Percentiles rank a stretch among this genome's conserved stretches.
phyloP scores from a whole-genome alignment of 805 yeast genomes.

The Candida yuanshanica region DNA sequence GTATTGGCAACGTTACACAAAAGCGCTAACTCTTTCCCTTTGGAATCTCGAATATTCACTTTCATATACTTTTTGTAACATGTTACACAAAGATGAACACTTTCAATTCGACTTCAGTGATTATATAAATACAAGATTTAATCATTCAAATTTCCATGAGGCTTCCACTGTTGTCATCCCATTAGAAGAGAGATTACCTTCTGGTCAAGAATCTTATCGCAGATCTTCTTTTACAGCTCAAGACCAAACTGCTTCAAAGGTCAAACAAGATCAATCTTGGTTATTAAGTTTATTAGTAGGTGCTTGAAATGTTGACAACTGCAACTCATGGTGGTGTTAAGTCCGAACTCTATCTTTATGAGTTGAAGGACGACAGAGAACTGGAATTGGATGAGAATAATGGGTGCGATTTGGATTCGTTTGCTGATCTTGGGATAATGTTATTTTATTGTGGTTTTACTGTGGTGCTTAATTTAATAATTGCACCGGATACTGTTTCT shows the following conservation, averaged over 20 bases:
- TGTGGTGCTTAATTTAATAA: neutral
- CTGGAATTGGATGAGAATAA: neutral
- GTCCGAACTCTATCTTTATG: neutral
- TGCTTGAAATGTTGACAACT: conserved; percentile 7
- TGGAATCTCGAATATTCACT: neutral
- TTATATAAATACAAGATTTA: conserved; percentile 17
- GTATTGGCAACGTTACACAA: neutral
- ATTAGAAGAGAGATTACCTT: neutral
- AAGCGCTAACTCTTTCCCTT: neutral
- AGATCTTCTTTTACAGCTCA: neutral
- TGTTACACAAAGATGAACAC: conserved; percentile 19
- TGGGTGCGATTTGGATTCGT: neutral
- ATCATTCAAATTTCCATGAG: conserved; percentile 5
- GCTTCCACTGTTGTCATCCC: neutral
- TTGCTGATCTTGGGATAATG: neutral
- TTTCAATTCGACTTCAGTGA: conserved; percentile 14
- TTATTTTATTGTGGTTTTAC: neutral
- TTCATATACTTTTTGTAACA: neutral
- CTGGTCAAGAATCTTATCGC: neutral
- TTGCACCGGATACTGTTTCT: neutral
- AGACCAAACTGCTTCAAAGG: conserved; percentile 5
- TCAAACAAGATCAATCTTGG: conserved; percentile 23
- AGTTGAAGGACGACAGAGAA: neutral
- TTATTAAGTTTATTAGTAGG: conserved; percentile 20
- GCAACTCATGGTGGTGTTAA: neutral